Evolutionary conservation across 2,329 filamentous ascomycete genomes (phyloP), one percentile per base, ranked within the genome.

Genomic region (Coniochaeta hoffmannii): DNA sequence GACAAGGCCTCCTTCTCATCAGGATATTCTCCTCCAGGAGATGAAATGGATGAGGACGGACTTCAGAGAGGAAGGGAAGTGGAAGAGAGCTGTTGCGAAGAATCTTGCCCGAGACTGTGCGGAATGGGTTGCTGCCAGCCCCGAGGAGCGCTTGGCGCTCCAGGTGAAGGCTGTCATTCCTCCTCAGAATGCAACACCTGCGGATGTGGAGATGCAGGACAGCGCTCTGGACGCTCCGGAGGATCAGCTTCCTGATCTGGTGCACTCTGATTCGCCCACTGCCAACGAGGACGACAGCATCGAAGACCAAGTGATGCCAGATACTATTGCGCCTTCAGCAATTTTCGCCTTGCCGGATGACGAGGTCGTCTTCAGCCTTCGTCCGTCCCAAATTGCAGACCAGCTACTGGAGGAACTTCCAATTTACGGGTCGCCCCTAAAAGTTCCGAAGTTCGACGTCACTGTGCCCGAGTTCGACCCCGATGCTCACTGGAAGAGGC

Each of bases 11-110:
- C 80, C 83, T 1, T 86, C 87, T 1, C 93, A 97, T 62, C 89
- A 87, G 82, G 94, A 99, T 71, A 80, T 93, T 53, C 70, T 97
- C 55, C 75, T 99, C 31, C 82, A 91, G 62, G 92, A 99, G 73
- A 90, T 93, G 82, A 96, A 92, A 69, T 97, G 93, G 93, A 95
- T 99, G 90, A 84, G 92, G 53, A 97, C 91, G 1, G 94, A 99
- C 70, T 97, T 97, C 65, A 82, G 88, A 53, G 90, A 97, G 70
- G 94, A 97, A 69, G 79, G 90, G 38, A 96, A 96, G 68, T 96
- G 92, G 91, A 97, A 97, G 72, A 85, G 84, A 66, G 82, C 88
- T 2, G 81, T 87, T 34, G 92, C 92, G 5, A 87, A 86, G 57
- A 90, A 86, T 56, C 77, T 96, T 57, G 94, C 91, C 1, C 77